These are phyloP conservation scores for Rhizoclosmatium globosum DNA, from an alignment of 192 early-diverging fungal genomes.

Conservation along the genomic window DNA sequence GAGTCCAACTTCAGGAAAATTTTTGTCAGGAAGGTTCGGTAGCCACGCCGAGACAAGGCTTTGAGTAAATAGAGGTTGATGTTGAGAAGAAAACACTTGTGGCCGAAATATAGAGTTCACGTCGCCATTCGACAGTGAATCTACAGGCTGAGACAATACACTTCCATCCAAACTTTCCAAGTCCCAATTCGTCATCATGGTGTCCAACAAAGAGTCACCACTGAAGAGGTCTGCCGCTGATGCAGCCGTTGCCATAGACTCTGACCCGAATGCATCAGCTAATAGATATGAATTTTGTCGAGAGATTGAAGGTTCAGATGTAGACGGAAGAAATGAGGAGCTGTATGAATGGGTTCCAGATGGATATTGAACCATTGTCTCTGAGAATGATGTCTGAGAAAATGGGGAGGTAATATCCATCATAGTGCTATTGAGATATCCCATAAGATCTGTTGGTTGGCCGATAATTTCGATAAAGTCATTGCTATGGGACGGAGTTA, in stretches of 20 bases:
- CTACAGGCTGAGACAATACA: neutral
- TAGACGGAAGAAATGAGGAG: neutral
- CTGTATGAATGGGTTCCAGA: neutral
- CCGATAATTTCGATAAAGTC: neutral
- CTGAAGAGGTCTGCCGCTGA: slow-evolving; percentile 15
- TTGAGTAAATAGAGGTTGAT: neutral
- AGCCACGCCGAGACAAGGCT: slow-evolving; percentile 16
- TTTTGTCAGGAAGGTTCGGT: slow-evolving; percentile 10
- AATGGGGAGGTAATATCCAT: neutral
- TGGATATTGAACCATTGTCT: neutral
- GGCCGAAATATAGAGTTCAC: neutral
- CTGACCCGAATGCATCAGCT: neutral
- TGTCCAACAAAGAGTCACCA: slow-evolving; percentile 5
- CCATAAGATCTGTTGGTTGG: neutral
- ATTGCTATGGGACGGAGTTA: neutral
- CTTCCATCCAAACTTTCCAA: slow-evolving; percentile 31
- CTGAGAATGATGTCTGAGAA: neutral
- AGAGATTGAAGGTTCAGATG: neutral
- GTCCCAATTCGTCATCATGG: slow-evolving; percentile 33
- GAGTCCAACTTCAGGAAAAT: neutral
- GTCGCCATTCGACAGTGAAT: neutral
- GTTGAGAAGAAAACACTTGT: slow-evolving; percentile 1
- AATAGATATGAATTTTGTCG: slow-evolving; percentile 15
- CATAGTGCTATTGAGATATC: neutral
- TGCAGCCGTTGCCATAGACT: slow-evolving; percentile 2